phyloP scores from a whole-genome alignment of 345 rosid species.

The Corymbia maculata region DNA sequence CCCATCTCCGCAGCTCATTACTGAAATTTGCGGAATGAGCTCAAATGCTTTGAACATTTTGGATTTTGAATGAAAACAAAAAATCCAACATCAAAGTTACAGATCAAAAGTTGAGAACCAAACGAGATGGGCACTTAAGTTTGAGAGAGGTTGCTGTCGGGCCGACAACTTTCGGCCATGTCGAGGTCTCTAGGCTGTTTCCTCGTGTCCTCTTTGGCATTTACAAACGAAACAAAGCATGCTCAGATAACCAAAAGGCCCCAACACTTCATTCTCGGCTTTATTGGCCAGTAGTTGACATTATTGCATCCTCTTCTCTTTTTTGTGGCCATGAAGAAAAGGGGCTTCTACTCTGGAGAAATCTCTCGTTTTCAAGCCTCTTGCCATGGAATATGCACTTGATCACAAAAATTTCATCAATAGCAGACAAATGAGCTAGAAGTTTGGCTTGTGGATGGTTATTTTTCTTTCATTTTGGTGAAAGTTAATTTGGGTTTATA shows the following conservation, averaged over 20 bases:
- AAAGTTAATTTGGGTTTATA: not conserved
- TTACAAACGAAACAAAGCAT: not conserved
- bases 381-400: not conserved
- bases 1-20: slow-evolving; percentile 7
- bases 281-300: not conserved
- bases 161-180: not conserved
- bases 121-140: not conserved
- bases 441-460: not conserved
- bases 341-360: not conserved
- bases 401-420: not conserved
- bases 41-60: not conserved
- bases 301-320: not conserved
- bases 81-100: not conserved
- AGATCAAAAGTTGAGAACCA: not conserved
- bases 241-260: not conserved
- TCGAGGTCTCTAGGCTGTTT: not conserved
- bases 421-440: not conserved
- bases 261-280: not conserved
- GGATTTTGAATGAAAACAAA: not conserved
- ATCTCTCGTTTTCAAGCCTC: not conserved
- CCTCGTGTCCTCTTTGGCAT: not conserved
- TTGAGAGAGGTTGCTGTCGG: not conserved
- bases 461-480: not conserved
- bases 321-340: not conserved
- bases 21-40: not conserved